Percentiles rank a stretch among this genome's conserved stretches.
Conservation (phyloP, 805 yeast species). For the Candida palmyrensis region DNA sequence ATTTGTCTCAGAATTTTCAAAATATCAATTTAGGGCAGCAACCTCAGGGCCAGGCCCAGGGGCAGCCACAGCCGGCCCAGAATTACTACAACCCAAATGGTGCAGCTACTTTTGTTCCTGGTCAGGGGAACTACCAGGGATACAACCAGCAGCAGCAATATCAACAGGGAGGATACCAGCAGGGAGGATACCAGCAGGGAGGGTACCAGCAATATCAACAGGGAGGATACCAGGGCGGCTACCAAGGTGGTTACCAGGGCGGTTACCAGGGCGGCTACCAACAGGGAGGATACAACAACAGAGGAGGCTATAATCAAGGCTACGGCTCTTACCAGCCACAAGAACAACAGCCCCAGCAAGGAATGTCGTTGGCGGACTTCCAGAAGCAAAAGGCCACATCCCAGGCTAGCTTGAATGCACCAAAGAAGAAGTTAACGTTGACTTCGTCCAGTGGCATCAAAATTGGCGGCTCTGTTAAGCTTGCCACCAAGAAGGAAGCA, state of each 20-base stretch:
- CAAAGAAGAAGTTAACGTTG: constrained; percentile 65
- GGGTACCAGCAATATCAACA: constrained; percentile 17
- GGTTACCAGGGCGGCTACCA: constrained; percentile 19
- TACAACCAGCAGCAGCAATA: constrained; percentile 14
- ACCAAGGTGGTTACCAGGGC: constrained; percentile 14
- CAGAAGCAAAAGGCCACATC: constrained; percentile 57
- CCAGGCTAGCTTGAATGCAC: constrained; percentile 43
- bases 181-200: constrained; percentile 15
- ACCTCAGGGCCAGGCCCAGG: constrained; percentile 18
- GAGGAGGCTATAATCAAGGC: constrained; percentile 13
- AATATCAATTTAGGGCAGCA: constrained; percentile 32
- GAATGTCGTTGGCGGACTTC: constrained; percentile 77
- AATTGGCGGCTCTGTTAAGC: constrained; percentile 33
- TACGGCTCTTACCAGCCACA: constrained; percentile 15
- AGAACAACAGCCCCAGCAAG: constrained; percentile 21
- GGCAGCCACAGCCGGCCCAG: constrained; percentile 7
- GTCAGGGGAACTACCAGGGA: constrained; percentile 21
- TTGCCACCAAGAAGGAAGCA: constrained; percentile 40
- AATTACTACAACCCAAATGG: constrained; percentile 43
- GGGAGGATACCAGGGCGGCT: constrained; percentile 14
- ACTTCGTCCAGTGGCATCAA: constrained; percentile 63
- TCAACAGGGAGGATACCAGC: constrained; percentile 11
- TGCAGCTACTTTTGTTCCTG: constrained; percentile 47
- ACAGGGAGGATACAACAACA: constrained; percentile 12
- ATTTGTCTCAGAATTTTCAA: constrained; percentile 40